These are phyloP conservation scores for Kernera saxatilis DNA, from an alignment of 345 rosid genomes.

Conservation along the genomic window DNA sequence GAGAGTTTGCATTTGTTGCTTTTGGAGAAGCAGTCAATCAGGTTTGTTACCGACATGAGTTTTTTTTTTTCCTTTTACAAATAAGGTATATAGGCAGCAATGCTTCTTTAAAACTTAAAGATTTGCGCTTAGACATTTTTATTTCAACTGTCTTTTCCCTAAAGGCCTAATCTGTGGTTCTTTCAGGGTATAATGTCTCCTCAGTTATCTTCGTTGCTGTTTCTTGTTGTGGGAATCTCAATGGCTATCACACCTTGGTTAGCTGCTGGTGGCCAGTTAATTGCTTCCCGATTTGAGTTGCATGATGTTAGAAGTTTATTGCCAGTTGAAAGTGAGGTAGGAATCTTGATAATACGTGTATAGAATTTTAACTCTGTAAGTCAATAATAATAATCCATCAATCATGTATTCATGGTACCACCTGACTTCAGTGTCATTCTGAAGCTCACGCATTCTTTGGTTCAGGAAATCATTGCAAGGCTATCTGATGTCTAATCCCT, in stretches of 20 bases:
- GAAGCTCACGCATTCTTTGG: slow-evolving; percentile 6
- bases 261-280: slow-evolving; percentile 97
- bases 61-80: not conserved
- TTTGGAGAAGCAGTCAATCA: slow-evolving; percentile 99
- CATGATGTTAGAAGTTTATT: slow-evolving; percentile 92
- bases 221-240: slow-evolving; percentile 94
- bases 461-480: not conserved
- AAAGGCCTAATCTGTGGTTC: slow-evolving; percentile 18
- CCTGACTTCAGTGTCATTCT: not conserved
- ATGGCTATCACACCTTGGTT: slow-evolving; percentile 98
- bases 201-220: slow-evolving; percentile 82
- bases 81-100: not conserved
- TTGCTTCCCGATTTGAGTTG: slow-evolving; percentile 95
- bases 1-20: slow-evolving; percentile 98
- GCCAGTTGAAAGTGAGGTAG: slow-evolving; percentile 98
- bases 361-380: not conserved
- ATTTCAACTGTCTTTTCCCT: not conserved
- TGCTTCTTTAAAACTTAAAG: not conserved
- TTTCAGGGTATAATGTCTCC: slow-evolving; percentile 95
- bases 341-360: slow-evolving; percentile 4
- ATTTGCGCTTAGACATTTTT: not conserved
- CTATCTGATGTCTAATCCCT: slow-evolving; percentile 1
- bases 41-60: slow-evolving; percentile 36
- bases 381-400: not conserved
- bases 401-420: not conserved